Percentiles rank a stretch among this genome's conserved stretches.
phyloP scores from a whole-genome alignment of 306 rosid species.

The Oemleria cerasiformis region DNA sequence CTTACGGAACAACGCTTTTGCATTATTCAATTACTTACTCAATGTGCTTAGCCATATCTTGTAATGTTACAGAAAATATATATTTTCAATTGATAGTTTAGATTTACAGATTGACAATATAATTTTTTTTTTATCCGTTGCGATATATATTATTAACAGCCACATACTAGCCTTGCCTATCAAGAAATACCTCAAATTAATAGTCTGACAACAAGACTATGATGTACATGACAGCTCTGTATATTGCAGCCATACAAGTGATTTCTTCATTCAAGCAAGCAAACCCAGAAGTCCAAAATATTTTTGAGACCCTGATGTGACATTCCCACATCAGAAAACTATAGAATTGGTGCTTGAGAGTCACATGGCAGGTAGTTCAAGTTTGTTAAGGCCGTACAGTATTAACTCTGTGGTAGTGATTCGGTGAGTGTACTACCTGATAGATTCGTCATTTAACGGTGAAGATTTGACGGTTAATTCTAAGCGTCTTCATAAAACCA shows the following conservation, averaged over 20 bases:
- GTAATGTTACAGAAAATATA: too few species aligned
- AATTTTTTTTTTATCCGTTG: too few species aligned
- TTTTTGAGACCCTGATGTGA: neutral
- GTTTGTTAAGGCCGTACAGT: neutral
- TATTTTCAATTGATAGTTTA: too few species aligned
- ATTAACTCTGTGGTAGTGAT: neutral
- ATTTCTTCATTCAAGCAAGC: neutral
- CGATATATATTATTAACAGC: too few species aligned
- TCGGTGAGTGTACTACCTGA: too few species aligned
- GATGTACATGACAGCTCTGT: neutral
- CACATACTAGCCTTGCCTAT: too few species aligned
- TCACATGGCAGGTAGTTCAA: conserved; percentile 14
- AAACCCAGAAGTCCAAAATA: neutral
- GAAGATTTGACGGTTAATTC: too few species aligned
- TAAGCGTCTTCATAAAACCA: too few species aligned
- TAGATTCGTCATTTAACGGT: too few species aligned
- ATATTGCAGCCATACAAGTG: neutral
- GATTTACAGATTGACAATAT: too few species aligned
- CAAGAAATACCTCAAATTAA: too few species aligned
- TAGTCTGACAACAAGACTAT: neutral
- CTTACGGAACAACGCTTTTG: conserved; percentile 7
- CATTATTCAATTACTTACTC: neutral
- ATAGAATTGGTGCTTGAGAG: conserved; percentile 1
- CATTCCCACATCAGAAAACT: neutral
- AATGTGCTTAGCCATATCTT: neutral